Base-by-base conservation (phyloP, 495 filamentous ascomycete species). In the Filosporella fistucella region DNA sequence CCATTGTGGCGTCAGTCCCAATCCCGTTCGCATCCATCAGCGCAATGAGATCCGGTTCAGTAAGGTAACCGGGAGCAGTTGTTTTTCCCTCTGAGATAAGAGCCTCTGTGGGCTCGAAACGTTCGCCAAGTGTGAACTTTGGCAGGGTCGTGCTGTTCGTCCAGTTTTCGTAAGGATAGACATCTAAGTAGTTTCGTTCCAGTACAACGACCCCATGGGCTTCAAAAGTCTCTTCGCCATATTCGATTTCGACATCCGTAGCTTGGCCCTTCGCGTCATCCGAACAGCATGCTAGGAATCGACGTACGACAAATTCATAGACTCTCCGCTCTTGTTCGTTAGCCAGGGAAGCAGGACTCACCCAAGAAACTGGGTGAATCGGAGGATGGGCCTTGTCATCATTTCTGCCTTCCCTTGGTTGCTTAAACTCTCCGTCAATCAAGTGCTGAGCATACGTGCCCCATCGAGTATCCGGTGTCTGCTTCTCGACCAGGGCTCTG, bases 1-100 rank as follows among this genome's bases (percentile, higher is more conserved):
- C 91, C 94, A 98, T 98, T 0, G 93, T 97, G 10, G 93, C 93
- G 67, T 98, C 93, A 3, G 93, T 98, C 13, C 93, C 93, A 56
- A 98, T 98, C 10, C 93, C 93, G 62, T 98, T 97, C 13, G 88
- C 91, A 67, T 98, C 94, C 93, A 98, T 98, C 18, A 98, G 75
- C 4, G 84, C 88, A 64, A 98, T 96, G n/a, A 98, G 72, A 61
- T 97, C 93, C 2, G 93, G 90, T 62, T 98, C 93, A 1, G 93
- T 98, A 25, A 98, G 67, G 58, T 94, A 96, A 11, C 76, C 80
- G 0, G 94, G 93, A 8, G 91, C 69, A 0, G 73, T 73, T 0
- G 93, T 98, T 63, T 91, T 85, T 13, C 93, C 91, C 49, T 95
- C 90, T 12, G 76, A 83, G 54, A 97, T 86, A 43, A 84, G 81